These are phyloP conservation scores for Tagetes erecta DNA, from an alignment of 129 eudicot genomes.

Conservation along the genomic window DNA sequence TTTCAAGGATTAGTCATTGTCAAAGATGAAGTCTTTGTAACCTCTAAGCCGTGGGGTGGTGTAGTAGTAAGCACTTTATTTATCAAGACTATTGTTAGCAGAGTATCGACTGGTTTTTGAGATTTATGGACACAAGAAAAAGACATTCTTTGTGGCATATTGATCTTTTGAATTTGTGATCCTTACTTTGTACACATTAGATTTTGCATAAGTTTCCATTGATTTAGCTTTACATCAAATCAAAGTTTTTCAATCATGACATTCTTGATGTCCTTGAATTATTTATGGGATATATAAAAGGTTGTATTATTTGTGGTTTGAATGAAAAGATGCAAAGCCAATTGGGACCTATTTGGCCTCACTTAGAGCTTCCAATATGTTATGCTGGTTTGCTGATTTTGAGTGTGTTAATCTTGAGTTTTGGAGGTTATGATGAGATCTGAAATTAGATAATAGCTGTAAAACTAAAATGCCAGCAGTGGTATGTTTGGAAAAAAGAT, in stretches of 20 bases:
- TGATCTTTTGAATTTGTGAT: background rate
- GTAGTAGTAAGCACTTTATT: too few species aligned
- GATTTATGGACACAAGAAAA: too few species aligned
- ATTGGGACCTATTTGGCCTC: too few species aligned
- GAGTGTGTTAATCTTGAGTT: too few species aligned
- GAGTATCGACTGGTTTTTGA: too few species aligned
- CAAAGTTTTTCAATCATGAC: background rate
- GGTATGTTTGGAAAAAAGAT: slow-evolving; percentile 16
- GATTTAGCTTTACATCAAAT: background rate
- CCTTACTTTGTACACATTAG: background rate
- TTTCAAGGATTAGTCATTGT: background rate
- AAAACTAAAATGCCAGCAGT: slow-evolving; percentile 29
- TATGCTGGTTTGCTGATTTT: slow-evolving; percentile 21
- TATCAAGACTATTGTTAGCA: too few species aligned
- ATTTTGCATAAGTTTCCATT: slow-evolving; percentile 7
- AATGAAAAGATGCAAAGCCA: too few species aligned
- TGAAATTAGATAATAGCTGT: slow-evolving; percentile 26
- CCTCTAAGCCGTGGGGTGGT: too few species aligned
- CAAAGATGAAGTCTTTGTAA: too few species aligned
- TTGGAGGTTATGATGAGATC: too few species aligned
- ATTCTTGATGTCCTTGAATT: background rate
- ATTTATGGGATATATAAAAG: background rate
- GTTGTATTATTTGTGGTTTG: background rate
- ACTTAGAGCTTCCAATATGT: too few species aligned
- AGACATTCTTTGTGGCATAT: too few species aligned